Percentiles rank a stretch among this genome's conserved stretches.
These are phyloP conservation scores for Tricholoma flavovirens DNA, from an alignment of 768 basidiomycete species.

Conservation along the genomic window DNA sequence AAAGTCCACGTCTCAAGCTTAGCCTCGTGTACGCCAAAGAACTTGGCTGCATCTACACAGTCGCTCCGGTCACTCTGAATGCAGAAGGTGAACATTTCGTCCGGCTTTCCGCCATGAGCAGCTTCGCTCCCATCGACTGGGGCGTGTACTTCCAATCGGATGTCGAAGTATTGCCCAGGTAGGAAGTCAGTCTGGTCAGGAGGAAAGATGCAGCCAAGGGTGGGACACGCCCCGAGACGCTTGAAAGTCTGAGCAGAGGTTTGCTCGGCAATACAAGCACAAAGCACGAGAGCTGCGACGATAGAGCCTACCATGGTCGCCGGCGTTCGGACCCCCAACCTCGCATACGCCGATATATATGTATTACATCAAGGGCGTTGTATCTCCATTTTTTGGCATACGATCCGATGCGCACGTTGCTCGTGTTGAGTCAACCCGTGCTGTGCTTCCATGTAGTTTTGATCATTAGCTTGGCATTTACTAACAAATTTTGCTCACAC, in stretches of 20 bases:
- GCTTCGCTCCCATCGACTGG: constrained; percentile 37
- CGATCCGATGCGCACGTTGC: background rate
- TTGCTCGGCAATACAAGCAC: constrained; percentile 10
- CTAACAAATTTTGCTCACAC: too few relatives aligned
- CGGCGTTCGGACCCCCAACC: too few relatives aligned
- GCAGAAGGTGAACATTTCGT: constrained; percentile 36
- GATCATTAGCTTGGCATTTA: background rate
- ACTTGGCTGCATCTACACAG: constrained; percentile 30
- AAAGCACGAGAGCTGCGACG: constrained; percentile 15
- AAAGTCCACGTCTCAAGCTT: constrained; percentile 36
- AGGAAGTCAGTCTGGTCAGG: constrained; percentile 41
- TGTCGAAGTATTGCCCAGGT: constrained; percentile 37
- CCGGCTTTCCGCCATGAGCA: constrained; percentile 26
- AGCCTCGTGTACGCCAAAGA: constrained; percentile 29
- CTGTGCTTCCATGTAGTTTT: background rate
- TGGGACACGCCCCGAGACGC: constrained; percentile 36
- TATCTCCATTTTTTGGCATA: background rate
- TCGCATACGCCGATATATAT: background rate
- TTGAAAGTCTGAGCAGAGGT: constrained; percentile 33
- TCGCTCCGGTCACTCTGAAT: constrained; percentile 27
- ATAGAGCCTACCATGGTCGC: constrained; percentile 4
- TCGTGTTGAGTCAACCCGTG: background rate
- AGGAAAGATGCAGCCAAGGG: constrained; percentile 36
- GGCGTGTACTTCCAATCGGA: constrained; percentile 38
- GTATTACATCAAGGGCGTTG: too few relatives aligned